A percentile compares a stretch with the other conserved stretches of the same genome.
These are phyloP conservation scores for Groenewaldozyma tartarivorans DNA, from an alignment of 805 yeast genomes.

Conservation along the genomic window DNA sequence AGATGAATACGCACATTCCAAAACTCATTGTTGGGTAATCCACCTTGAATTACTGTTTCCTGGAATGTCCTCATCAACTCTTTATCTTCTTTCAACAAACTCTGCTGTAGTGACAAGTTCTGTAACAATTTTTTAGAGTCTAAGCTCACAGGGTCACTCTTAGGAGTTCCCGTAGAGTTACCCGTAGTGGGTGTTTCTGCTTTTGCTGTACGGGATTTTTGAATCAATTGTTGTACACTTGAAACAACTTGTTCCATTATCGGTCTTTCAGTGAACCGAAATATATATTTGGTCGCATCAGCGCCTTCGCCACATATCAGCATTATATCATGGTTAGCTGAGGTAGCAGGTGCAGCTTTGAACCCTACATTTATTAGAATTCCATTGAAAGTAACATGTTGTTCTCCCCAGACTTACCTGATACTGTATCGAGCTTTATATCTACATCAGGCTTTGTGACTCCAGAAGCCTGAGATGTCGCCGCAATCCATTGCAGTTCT, in stretches of 20 bases:
- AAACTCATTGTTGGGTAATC: conserved; percentile 71
- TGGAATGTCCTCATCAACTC: conserved; percentile 66
- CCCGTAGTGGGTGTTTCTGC: conserved; percentile 1
- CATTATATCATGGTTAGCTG: conserved; percentile 59
- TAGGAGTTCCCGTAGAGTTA: conserved; percentile 4
- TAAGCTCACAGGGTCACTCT: conserved; percentile 26
- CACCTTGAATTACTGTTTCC: conserved; percentile 66
- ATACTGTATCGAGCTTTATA: neutral
- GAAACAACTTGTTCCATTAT: conserved; percentile 7
- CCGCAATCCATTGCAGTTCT: neutral
- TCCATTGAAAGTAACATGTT: neutral
- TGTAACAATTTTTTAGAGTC: conserved; percentile 52
- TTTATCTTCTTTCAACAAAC: conserved; percentile 59
- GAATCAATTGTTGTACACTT: conserved; percentile 7
- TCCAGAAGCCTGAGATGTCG: neutral
- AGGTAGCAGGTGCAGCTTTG: conserved; percentile 15
- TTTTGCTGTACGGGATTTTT: conserved; percentile 4
- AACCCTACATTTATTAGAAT: neutral
- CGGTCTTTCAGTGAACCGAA: conserved; percentile 9
- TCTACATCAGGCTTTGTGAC: neutral
- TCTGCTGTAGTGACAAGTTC: conserved; percentile 72
- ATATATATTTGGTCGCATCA: conserved; percentile 4
- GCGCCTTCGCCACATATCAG: conserved; percentile 30
- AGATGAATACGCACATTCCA: conserved; percentile 78
- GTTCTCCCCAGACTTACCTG: neutral